Evolutionary conservation across 2,329 filamentous ascomycete genomes (phyloP), one percentile per base, ranked within the genome.

Genomic region (Fusarium citri): DNA sequence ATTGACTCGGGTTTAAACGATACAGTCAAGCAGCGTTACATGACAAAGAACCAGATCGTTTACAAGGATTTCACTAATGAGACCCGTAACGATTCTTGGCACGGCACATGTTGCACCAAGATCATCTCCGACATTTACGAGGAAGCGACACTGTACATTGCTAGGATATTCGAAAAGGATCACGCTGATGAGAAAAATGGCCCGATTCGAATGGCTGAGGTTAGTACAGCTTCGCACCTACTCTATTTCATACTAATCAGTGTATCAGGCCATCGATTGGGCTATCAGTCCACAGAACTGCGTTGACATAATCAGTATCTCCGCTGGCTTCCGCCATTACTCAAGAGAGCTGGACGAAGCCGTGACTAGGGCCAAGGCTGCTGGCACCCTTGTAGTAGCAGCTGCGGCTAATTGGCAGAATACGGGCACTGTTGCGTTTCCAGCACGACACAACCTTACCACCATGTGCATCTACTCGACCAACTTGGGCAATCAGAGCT

Each of bases 321-420:
- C 55, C 0, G 48, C 37, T 11, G 55, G 55, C 0, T 58, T 58
- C 1, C 55, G 48, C 1, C 11, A 23, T 0, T 55, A 58, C 15
- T 55, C 55, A 3, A 34, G 34, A 2, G 37, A 58, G 9, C 37
- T 58, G 0, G 18, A 55, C 1, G 48, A 43, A 0, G 55, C 55
- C 0, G 28, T 45, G 0, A 45, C 26, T 0, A 58, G 1, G 6
- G 55, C 55, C 0, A 55, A 14, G 0, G 37, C 37, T 0, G 11
- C 26, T 0, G 49, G 37, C 0, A 10, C 37, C 0, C 48, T 58
- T 0, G 11, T 58, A 0, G 7, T 58, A 22, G 55, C 55, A 0
- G 55, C 55, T 4, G 55, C 55, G 0, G 54, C 55, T 0, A 55
- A 58, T 0, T 58, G 55, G 55, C 55, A 55, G 1, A 58, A 58